Base-by-base conservation (phyloP, 805 yeast genomes). In the Pichia deserticola region DNA sequence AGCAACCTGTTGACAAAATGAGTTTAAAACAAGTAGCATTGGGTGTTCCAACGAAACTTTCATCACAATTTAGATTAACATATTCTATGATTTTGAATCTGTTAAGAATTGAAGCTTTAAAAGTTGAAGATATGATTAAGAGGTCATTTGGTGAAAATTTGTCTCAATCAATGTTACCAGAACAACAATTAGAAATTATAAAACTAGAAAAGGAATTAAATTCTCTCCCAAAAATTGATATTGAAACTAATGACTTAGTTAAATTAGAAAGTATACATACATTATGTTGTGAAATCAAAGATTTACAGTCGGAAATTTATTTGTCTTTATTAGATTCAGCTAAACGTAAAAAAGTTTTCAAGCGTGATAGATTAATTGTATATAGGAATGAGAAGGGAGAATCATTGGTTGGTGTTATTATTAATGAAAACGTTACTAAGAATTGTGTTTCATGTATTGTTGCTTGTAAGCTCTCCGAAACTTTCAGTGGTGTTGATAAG, bases 101-200 rank as follows among this genome's bases (percentile, higher is more conserved):
- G 53, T 72, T 93, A 56, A 78, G 99, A 63, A 89, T 93, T 51
- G 99, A 93, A 65, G 97, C 98, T 0, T 71, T 93, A 54, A 79
- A 85, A 58, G 98, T 93, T n/a, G 99, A 93, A 63, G 99, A 93
- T 64, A 93, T 93, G 96, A 92, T 93, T 59, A 92, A 90, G 62
- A 86, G 92, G 54, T 89, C 97, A 0, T 93, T 93, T 66, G 81
- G 95, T 67, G 99, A 93, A 63, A 90, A 93, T 60, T 75, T 90
- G 0, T 76, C 90, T 0, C 97, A 92, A 62, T 79, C 89, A 0
- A 68, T 90, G 57, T 68, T 89, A 47, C 97, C 97, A 0, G 95
- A 89, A 55, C 93, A 88, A 60, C 84, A 89, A 64, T 74, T 77
- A 60, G 75, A 77, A 53, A 79, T 89, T 30, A 72, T 78, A 44